Evolutionary conservation across 345 rosid species (phyloP).

Genomic region (Orychophragmus violaceus): DNA sequence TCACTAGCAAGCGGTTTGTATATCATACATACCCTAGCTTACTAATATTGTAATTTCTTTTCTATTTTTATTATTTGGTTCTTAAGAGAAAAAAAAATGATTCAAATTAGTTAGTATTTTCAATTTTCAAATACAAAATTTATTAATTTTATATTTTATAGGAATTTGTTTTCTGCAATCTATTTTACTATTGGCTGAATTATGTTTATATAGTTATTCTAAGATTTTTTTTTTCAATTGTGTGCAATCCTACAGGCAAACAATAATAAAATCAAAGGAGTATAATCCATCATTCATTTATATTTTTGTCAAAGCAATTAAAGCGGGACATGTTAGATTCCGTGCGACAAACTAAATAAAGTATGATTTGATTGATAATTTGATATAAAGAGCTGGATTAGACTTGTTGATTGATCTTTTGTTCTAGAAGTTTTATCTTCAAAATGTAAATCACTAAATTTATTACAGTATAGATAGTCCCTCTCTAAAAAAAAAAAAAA

Average conservation of each 20-base stretch:
- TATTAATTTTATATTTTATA: too few relatives aligned
- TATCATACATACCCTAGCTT: too few relatives aligned
- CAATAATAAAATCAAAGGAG: too few relatives aligned
- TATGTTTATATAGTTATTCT: too few relatives aligned
- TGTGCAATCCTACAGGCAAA: too few relatives aligned
- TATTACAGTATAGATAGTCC: neutral
- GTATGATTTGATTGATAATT: slow-evolving; percentile 18
- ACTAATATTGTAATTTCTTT: neutral
- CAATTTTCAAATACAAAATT: too few relatives aligned
- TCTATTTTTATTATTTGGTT: too few relatives aligned
- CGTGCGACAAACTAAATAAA: slow-evolving; percentile 10
- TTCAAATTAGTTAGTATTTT: too few relatives aligned
- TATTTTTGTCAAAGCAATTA: neutral
- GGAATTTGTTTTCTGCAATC: too few relatives aligned
- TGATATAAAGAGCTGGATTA: slow-evolving; percentile 6
- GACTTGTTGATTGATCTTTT: slow-evolving; percentile 11
- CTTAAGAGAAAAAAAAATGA: too few relatives aligned
- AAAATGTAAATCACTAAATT: neutral
- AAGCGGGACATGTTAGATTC: slow-evolving; percentile 14
- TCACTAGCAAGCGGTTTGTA: neutral
- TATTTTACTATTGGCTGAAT: too few relatives aligned
- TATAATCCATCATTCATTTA: neutral
- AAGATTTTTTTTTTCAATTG: too few relatives aligned
- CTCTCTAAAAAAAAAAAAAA: neutral
- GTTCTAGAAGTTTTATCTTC: neutral